These are phyloP conservation scores for Pichia californica DNA, from an alignment of 805 yeast species.

Conservation along the genomic window DNA sequence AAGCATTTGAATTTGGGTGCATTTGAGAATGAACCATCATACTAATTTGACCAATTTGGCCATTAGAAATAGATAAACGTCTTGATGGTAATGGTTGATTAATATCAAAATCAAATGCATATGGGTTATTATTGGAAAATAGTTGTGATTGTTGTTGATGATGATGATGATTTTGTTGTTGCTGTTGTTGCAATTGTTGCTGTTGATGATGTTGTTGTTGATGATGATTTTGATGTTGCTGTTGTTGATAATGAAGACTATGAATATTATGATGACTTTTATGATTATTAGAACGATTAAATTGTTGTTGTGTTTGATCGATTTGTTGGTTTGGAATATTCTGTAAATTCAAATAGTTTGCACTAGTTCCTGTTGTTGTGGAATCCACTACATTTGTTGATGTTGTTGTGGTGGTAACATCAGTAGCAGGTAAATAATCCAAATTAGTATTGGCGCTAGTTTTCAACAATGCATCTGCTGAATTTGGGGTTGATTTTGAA, in stretches of 20 bases:
- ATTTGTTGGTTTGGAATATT: no score
- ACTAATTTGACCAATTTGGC: constrained; percentile 71
- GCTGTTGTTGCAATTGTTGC: background rate
- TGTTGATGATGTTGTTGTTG: background rate
- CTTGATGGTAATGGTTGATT: constrained; percentile 34
- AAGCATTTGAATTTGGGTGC: background rate
- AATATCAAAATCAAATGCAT: background rate
- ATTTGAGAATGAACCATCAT: constrained; percentile 23
- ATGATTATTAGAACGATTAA: no score
- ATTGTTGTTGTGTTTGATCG: background rate
- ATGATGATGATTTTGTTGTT: background rate
- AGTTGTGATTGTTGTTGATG: background rate
- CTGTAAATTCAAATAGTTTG: no score
- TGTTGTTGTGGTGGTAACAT: no score
- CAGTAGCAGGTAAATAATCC: no score
- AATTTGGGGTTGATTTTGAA: no score
- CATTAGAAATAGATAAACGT: constrained; percentile 76
- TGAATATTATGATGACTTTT: background rate
- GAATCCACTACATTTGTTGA: no score
- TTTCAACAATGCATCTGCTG: no score
- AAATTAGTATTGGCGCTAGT: no score
- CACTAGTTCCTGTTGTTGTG: no score
- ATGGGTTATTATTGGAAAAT: background rate
- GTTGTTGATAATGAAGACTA: background rate
- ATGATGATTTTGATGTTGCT: background rate